Base-by-base conservation (phyloP, 1,284 basidiomycete species). In the Chondrostereum purpureum region DNA sequence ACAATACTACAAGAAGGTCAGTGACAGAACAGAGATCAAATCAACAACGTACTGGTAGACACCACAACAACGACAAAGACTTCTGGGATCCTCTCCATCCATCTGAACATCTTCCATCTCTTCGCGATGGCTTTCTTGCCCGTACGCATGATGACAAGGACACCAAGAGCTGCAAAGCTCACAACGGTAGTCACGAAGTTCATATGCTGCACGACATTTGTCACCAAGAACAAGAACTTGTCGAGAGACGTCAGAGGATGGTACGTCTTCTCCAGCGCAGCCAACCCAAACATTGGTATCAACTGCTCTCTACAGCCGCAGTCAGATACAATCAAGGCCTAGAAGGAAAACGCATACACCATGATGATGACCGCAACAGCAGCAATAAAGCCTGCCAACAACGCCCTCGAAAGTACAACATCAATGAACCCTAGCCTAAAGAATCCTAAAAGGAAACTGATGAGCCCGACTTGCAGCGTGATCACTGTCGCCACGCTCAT, bases 341-440 rank as follows among this genome's bases (percentile, higher is more conserved):
- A 12, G 45, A 4, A 37, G 48, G 24, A 11, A 27, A 13, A 4
- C 18, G 27, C 3, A 67, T 50, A 85, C 85, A 87, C 75, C 57
- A 79, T 70, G 53, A 89, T 88, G 18, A 89, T 77, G 3, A 85
- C 72, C 1, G 83, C 87, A 16, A 92, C 75, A 13, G 88, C 88
- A 3, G 83, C 80, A 43, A 92, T 80, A 62, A 96, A 97, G 4
- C 93, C 93, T 31, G 90, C 77, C 31, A 97, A 73, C 5, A 91
- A 67, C 4, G 93, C 90, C 47, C 91, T 80, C 52, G 87, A 90
- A n/a, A 97, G 75, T 2, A 97, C 87, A 13, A 96, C 93, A 61
- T 97, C 93, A 43, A 97, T 80, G 65, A 97, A 97, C 1, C 93
- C 93, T 1, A 97, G 72, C 14, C 92, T 77, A 57, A 95, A 83